Evolutionary conservation across 139 green algal genomes (phyloP).

Genomic region (Auxenochlorella pyrenoidosa): DNA sequence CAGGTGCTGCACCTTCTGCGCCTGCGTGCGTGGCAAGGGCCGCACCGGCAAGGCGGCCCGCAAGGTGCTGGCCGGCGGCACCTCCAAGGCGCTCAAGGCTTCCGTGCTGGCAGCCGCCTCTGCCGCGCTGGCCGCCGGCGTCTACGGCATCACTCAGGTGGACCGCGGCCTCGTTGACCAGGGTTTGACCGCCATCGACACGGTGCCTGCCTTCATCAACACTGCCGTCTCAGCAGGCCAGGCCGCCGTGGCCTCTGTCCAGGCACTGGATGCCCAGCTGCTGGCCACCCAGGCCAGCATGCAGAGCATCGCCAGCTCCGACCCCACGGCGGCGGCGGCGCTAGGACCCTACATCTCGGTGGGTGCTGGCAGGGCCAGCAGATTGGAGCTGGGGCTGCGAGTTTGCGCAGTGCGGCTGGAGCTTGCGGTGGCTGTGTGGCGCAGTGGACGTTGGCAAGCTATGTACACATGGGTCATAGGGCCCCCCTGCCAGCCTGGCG

Average conservation of each 20-base stretch:
- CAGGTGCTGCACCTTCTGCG: conserved; percentile 22
- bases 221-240: background rate
- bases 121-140: background rate
- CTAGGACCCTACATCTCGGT: background rate
- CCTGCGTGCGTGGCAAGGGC: conserved; percentile 2
- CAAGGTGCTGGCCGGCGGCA: background rate
- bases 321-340: background rate
- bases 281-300: background rate
- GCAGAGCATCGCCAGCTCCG: background rate
- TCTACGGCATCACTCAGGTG: conserved; percentile 9
- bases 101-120: background rate
- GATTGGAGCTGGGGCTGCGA: too few species aligned
- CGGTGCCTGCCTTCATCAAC: background rate
- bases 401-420: background rate
- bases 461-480: too few species aligned
- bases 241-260: background rate
- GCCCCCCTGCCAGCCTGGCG: too few species aligned
- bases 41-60: conserved; percentile 1
- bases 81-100: background rate
- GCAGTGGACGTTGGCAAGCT: too few species aligned
- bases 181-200: background rate
- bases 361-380: background rate
- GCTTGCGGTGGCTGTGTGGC: too few species aligned
- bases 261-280: background rate
- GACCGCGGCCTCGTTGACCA: background rate